Evolutionary conservation across 371 early-diverging fungal genomes (phyloP).

Genomic region (Entomophthora muscae): DNA sequence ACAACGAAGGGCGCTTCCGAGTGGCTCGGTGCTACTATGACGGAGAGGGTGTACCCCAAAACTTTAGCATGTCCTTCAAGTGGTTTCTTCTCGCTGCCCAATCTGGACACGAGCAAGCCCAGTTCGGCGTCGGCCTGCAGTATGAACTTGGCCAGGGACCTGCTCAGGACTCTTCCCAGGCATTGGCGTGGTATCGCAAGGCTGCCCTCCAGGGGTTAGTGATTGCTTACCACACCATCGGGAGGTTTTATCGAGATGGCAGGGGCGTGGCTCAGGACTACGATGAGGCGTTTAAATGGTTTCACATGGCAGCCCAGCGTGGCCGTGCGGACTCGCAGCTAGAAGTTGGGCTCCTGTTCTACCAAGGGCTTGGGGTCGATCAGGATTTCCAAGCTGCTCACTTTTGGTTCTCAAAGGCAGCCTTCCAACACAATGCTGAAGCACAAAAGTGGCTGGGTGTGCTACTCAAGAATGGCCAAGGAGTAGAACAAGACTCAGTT

Average conservation of each 20-base stretch:
- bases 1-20: constrained; percentile 54
- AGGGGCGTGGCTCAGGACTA: constrained; percentile 24
- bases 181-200: constrained; percentile 31
- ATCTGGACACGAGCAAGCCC: background rate
- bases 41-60: constrained; percentile 38
- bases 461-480: constrained; percentile 51
- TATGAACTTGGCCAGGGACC: constrained; percentile 43
- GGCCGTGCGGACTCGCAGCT: constrained; percentile 52
- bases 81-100: constrained; percentile 52
- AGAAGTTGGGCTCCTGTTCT: constrained; percentile 50
- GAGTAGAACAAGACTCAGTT: constrained; percentile 21
- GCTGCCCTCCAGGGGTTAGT: constrained; percentile 5
- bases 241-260: constrained; percentile 58
- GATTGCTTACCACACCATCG: constrained; percentile 26
- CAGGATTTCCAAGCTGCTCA: constrained; percentile 32
- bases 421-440: constrained; percentile 42
- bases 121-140: constrained; percentile 46
- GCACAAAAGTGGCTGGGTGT: constrained; percentile 19
- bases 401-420: constrained; percentile 40
- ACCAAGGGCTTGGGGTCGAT: constrained; percentile 48
- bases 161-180: constrained; percentile 27
- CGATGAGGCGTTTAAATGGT: constrained; percentile 43
- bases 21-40: constrained; percentile 48
- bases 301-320: constrained; percentile 19
- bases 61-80: constrained; percentile 27